phyloP scores from a whole-genome alignment of 192 early-diverging fungal genomes.

The Coemansia sp. region DNA sequence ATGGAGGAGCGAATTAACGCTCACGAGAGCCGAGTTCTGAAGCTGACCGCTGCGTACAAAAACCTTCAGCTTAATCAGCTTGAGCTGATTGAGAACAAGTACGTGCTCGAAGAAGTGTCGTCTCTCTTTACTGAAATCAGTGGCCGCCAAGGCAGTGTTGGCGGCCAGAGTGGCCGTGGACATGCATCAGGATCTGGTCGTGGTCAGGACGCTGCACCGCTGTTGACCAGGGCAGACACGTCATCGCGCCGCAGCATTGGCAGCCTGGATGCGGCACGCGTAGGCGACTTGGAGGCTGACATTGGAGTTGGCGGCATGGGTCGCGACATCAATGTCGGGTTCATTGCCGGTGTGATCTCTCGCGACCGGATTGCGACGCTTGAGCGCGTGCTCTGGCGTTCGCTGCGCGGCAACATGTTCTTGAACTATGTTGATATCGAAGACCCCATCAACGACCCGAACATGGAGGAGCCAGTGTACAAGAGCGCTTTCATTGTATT shows the following conservation, averaged over 20 bases:
- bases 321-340: constrained; percentile 64
- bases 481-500: constrained; percentile 99
- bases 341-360: constrained; percentile 93
- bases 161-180: constrained; percentile 3
- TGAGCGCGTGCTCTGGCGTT: constrained; percentile 95
- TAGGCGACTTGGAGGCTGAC: constrained; percentile 25
- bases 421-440: constrained; percentile 96
- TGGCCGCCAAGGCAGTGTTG: constrained; percentile 64
- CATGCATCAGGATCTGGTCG: not conserved
- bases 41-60: constrained; percentile 87
- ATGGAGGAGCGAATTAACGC: constrained; percentile 77
- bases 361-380: constrained; percentile 81
- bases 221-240: constrained; percentile 59
- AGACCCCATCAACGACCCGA: constrained; percentile 89
- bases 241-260: constrained; percentile 50
- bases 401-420: constrained; percentile 94
- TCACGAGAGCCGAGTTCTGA: constrained; percentile 75
- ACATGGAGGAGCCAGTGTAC: constrained; percentile 79
- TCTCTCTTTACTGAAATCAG: constrained; percentile 58
- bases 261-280: constrained; percentile 44
- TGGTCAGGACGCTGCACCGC: constrained; percentile 52
- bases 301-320: constrained; percentile 30
- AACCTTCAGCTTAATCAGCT: constrained; percentile 83
- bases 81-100: constrained; percentile 84
- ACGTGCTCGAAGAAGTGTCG: constrained; percentile 78